phyloP scores from a whole-genome alignment of 257 asterid genomes.

The Rauvolfia tetraphylla region DNA sequence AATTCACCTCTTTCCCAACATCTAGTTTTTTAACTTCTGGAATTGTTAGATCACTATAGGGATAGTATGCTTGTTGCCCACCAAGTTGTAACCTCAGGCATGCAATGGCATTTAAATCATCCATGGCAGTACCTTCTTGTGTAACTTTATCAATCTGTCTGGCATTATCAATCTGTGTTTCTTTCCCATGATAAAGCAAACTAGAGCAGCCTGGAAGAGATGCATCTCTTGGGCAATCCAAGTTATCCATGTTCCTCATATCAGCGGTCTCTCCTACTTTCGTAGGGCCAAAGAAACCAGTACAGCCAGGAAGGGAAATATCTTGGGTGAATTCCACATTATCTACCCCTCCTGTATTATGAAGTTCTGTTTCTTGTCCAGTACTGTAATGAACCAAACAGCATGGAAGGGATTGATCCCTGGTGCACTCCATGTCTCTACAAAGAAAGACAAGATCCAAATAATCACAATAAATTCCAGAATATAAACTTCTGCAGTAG shows the following conservation, averaged over 20 bases:
- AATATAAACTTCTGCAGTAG: not conserved
- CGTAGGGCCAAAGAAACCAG: not conserved
- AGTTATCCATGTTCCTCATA: slow-evolving; percentile 1
- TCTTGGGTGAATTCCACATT: slow-evolving; percentile 18
- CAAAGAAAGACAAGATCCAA: slow-evolving; percentile 13
- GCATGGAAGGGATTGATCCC: slow-evolving; percentile 43
- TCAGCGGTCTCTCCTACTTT: slow-evolving; percentile 20
- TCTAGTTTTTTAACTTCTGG: slow-evolving; percentile 43
- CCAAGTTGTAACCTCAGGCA: slow-evolving; percentile 47
- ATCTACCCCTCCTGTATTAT: slow-evolving; percentile 37
- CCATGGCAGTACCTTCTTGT: slow-evolving; percentile 48
- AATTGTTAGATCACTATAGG: slow-evolving; percentile 38
- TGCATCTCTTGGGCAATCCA: slow-evolving; percentile 46
- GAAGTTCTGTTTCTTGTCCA: slow-evolving; percentile 41
- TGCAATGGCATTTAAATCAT: slow-evolving; percentile 50
- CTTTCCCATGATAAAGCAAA: slow-evolving; percentile 40
- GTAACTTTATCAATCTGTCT: slow-evolving; percentile 38
- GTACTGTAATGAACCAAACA: slow-evolving; percentile 42
- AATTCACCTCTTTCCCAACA: slow-evolving; percentile 38
- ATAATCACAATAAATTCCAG: not conserved
- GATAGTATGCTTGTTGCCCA: slow-evolving; percentile 42
- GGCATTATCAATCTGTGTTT: slow-evolving; percentile 35
- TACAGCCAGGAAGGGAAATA: not conserved
- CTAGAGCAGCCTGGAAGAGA: slow-evolving; percentile 50
- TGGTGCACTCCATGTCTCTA: slow-evolving; percentile 50